Evolutionary conservation across 441 rosid species (phyloP).

Genomic region (Flueggea neowawraea): DNA sequence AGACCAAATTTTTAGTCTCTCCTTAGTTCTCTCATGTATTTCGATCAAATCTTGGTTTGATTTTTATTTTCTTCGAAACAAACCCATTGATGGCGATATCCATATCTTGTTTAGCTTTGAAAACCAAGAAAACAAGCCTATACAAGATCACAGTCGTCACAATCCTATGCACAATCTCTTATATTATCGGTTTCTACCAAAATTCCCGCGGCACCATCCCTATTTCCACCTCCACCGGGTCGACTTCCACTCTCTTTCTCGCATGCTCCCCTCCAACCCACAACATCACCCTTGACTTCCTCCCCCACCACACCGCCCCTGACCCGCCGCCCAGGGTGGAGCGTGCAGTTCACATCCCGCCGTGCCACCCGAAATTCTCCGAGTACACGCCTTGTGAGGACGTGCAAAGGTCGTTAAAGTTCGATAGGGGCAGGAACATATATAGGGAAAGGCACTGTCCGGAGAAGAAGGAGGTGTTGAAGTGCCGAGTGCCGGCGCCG

Average conservation of each 20-base stretch:
- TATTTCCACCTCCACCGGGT: neutral
- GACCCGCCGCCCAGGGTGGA: conserved; percentile 2
- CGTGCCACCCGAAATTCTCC: conserved; percentile 35
- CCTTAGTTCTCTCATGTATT: neutral
- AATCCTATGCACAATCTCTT: conserved; percentile 45
- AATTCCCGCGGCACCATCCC: conserved; percentile 22
- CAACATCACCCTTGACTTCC: conserved; percentile 32
- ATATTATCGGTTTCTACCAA: conserved; percentile 48
- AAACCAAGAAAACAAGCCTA: conserved; percentile 43
- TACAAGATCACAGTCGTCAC: conserved; percentile 33
- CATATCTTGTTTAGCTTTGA: conserved; percentile 13
- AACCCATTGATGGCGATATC: neutral
- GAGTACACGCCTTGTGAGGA: conserved; percentile 90
- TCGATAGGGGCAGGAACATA: conserved; percentile 42
- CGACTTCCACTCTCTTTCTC: conserved; percentile 8
- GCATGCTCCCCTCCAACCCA: conserved; percentile 6
- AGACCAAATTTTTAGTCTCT: neutral
- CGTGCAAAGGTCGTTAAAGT: conserved; percentile 53
- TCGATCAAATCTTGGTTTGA: neutral
- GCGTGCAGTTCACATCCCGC: conserved; percentile 23
- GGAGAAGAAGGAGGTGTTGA: conserved; percentile 34
- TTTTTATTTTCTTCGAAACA: neutral
- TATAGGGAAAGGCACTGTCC: conserved; percentile 96
- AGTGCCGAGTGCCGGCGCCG: conserved; percentile 84
- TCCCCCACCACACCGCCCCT: conserved; percentile 19